phyloP scores from a whole-genome alignment of 495 filamentous ascomycete genomes.

The Aspergillus carlsbadensis region DNA sequence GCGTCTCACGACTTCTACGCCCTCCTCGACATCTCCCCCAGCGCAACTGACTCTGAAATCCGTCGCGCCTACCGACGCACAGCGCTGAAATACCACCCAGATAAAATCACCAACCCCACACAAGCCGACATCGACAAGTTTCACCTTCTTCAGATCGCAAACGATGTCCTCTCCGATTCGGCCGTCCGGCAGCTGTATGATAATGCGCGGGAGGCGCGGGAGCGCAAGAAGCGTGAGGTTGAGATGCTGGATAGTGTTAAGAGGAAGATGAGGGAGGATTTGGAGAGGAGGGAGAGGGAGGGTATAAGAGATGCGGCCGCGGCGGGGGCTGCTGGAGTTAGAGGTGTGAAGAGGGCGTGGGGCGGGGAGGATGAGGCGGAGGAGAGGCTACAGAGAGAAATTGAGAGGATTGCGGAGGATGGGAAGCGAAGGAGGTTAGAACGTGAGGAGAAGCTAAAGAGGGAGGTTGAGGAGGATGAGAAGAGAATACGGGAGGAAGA shows the following conservation, averaged over 20 bases:
- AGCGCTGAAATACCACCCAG: constrained; percentile 87
- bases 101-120: constrained; percentile 64
- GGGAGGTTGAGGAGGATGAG: constrained; percentile 50
- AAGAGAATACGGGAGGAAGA: constrained; percentile 37
- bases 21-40: constrained; percentile 66
- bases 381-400: constrained; percentile 57
- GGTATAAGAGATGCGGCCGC: constrained; percentile 38
- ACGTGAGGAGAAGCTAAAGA: constrained; percentile 48
- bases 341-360: constrained; percentile 50
- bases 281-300: constrained; percentile 61
- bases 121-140: constrained; percentile 66
- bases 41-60: constrained; percentile 68
- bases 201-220: constrained; percentile 60
- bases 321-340: constrained; percentile 19
- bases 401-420: constrained; percentile 64
- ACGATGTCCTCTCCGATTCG: constrained; percentile 68
- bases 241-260: constrained; percentile 66
- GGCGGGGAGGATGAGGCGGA: constrained; percentile 53
- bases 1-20: constrained; percentile 76
- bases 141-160: constrained; percentile 68
- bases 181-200: constrained; percentile 65
- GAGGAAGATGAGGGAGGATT: constrained; percentile 72
- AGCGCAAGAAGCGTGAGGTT: constrained; percentile 60
- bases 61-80: constrained; percentile 86
- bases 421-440: constrained; percentile 52